Conservation (phyloP, 2,329 filamentous ascomycete genomes). For the Neospermospora avenae region DNA sequence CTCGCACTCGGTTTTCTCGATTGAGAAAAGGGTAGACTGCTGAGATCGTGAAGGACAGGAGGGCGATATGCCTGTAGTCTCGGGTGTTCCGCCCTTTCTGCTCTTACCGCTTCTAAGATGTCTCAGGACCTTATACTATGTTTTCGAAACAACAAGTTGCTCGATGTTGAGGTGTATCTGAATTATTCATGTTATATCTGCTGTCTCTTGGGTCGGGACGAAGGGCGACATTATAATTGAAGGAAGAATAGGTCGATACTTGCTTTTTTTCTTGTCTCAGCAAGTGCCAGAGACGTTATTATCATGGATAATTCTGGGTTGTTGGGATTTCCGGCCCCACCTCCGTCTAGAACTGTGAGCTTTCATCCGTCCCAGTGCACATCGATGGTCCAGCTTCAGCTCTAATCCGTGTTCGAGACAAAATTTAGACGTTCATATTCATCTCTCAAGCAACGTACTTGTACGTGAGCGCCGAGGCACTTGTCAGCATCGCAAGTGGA, state of each 20-base stretch:
- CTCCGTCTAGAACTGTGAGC: no score
- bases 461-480: neutral
- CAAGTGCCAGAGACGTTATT: neutral
- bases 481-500: neutral
- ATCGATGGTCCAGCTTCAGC: no score
- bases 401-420: neutral
- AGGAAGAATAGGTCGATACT: neutral
- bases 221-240: neutral
- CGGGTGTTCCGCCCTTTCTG: neutral
- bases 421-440: neutral
- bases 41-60: constrained; percentile 16
- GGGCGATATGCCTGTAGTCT: neutral
- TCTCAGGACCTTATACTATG: constrained; percentile 17
- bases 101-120: neutral
- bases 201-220: constrained; percentile 10
- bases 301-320: no score
- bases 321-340: no score
- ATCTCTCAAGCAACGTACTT: neutral
- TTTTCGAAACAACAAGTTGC: constrained; percentile 6
- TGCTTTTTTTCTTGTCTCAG: constrained; percentile 22
- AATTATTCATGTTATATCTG: constrained; percentile 28
- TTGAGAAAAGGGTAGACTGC: constrained; percentile 21
- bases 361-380: no score
- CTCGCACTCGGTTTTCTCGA: constrained; percentile 5
- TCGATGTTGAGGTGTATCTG: constrained; percentile 22